A percentile compares a stretch with the other conserved stretches of the same genome.
phyloP scores from a whole-genome alignment of 495 filamentous ascomycete species.

The Xylaria intraflava region DNA sequence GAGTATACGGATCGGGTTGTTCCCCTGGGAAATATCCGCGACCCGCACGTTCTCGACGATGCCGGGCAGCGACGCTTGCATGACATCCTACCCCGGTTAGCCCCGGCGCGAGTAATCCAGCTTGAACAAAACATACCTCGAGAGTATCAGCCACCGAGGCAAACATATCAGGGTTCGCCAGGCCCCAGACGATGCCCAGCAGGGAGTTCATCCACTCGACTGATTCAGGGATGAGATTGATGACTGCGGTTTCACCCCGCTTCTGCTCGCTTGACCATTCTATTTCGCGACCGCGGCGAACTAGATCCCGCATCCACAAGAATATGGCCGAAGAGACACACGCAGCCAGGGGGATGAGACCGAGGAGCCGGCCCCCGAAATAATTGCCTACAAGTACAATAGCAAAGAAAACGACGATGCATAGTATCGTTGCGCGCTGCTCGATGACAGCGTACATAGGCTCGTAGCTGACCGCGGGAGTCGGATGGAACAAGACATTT shows the following conservation, averaged over 20 bases:
- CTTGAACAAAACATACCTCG: constrained; percentile 23
- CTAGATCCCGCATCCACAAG: constrained; percentile 82
- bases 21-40: constrained; percentile 92
- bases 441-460: constrained; percentile 77
- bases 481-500: constrained; percentile 92
- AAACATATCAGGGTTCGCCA: constrained; percentile 94
- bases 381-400: constrained; percentile 72
- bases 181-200: constrained; percentile 72
- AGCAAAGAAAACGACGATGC: constrained; percentile 58
- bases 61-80: constrained; percentile 87
- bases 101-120: constrained; percentile 33
- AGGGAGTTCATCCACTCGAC: constrained; percentile 91
- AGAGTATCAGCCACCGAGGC: constrained; percentile 48
- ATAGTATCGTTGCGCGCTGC: constrained; percentile 59
- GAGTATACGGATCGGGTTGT: constrained; percentile 82
- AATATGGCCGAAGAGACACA: constrained; percentile 70
- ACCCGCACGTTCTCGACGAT: constrained; percentile 91
- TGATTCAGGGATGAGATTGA: constrained; percentile 85
- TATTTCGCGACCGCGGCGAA: constrained; percentile 69
- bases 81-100: constrained; percentile 66
- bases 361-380: constrained; percentile 70
- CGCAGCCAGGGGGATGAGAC: constrained; percentile 62
- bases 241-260: constrained; percentile 71
- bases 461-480: constrained; percentile 76
- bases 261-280: constrained; percentile 87